Base-by-base conservation (phyloP, 768 basidiomycete species). In the Tricholoma flavovirens region DNA sequence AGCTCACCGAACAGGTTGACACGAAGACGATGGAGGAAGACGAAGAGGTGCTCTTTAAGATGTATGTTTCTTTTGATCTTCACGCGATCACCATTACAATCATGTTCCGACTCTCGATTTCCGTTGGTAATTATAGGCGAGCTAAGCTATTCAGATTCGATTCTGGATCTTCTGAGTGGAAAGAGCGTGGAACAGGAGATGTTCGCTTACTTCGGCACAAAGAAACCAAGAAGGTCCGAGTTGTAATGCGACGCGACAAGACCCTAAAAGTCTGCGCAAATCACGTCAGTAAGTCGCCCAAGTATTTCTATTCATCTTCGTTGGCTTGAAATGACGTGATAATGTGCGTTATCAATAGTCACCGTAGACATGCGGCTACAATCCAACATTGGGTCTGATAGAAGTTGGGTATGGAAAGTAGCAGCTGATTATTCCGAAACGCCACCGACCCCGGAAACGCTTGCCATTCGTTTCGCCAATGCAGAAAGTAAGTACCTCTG, bases 201-300 rank as follows among this genome's bases (percentile, higher is more conserved):
- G 94, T 93, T 62, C 88, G 93, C 70, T 81, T 99, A 55, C 84
- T 99, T 60, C 77, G 84, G 64, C 91, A 97, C 79, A 93, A 88
- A 73, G 84, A 84, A 67, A 88, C 87, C 50, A 86, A 88, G 79
- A 98, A 95, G 75, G 81, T 96, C 67, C 83, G 97, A 60, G 83
- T 99, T 59, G 93, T 99, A 71, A 99, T 99, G 97, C 82, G 96
- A 76, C 90, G 97, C 73, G 97, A 99, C 82, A 98, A 98, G 86
- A 99, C 97, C 49, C 81, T 93, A 74, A 98, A 99, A 74, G 95
- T 98, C 75, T 98, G 97, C 74, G 97, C 97, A 56, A 99, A 99
- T 78, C 97, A 98, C 75, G 74, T 83, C 62, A 85, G 97, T 98
- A 66, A 75, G 78, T 74, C 55, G 26, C 79, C 73, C 48, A 21